Evolutionary conservation across 2,329 filamentous ascomycete species (phyloP).

Genomic region (Fusarium hostae): DNA sequence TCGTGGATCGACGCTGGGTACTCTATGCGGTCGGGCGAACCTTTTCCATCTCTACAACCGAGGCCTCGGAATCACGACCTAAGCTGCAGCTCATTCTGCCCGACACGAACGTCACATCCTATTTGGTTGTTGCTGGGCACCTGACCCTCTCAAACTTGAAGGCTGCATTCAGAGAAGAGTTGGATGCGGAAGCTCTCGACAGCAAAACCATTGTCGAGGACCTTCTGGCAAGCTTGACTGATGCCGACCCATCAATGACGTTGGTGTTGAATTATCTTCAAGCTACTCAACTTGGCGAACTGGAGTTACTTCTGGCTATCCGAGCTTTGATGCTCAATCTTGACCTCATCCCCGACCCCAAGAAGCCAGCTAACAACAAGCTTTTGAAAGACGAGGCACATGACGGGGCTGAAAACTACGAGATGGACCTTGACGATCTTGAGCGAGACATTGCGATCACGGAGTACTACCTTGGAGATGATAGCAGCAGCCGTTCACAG

Average conservation of each 20-base stretch:
- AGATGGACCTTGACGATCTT: conserved; percentile 68
- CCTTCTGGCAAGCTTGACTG: conserved; percentile 69
- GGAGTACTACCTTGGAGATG: conserved; percentile 73
- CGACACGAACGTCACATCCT: conserved; percentile 66
- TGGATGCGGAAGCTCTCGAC: conserved; percentile 57
- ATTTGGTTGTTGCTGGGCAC: conserved; percentile 69
- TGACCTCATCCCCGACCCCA: conserved; percentile 63
- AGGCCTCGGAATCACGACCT: conserved; percentile 52
- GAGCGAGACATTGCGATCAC: conserved; percentile 75
- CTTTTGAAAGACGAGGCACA: conserved; percentile 47
- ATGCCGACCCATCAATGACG: conserved; percentile 75
- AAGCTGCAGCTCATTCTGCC: conserved; percentile 55
- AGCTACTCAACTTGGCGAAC: conserved; percentile 71
- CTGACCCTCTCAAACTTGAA: conserved; percentile 69
- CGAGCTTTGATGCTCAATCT: conserved; percentile 76
- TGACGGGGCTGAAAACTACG: conserved; percentile 50
- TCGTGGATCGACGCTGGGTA: conserved; percentile 73
- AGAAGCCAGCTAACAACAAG: conserved; percentile 47
- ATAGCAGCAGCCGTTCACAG: conserved; percentile 70
- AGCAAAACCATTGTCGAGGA: conserved; percentile 65
- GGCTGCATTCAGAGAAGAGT: conserved; percentile 64
- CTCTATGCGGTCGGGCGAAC: conserved; percentile 71
- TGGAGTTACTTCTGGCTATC: conserved; percentile 74
- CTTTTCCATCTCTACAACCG: conserved; percentile 62
- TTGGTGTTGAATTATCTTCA: conserved; percentile 74